Evolutionary conservation across 2,329 filamentous ascomycete species (phyloP).

Genomic region (Didymellaceae sp.): DNA sequence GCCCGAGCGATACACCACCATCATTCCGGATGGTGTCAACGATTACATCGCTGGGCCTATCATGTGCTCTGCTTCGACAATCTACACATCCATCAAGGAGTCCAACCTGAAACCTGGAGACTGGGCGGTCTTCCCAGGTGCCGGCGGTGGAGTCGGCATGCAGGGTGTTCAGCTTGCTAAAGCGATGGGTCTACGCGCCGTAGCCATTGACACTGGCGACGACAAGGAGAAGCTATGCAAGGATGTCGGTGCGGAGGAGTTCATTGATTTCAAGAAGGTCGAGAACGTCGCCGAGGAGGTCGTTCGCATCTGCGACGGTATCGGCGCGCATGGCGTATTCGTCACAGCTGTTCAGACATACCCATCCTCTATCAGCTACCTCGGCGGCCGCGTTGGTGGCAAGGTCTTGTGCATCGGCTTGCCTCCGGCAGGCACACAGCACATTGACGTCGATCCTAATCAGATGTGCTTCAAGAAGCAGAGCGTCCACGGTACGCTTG

Average conservation of each 20-base stretch:
- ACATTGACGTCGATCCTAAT: constrained; percentile 45
- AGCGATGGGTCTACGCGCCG: constrained; percentile 47
- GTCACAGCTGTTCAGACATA: constrained; percentile 47
- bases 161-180: constrained; percentile 60
- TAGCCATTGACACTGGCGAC: constrained; percentile 47
- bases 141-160: constrained; percentile 63
- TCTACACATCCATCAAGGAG: constrained; percentile 63
- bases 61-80: constrained; percentile 66
- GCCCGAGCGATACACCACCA: constrained; percentile 61
- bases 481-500: constrained; percentile 48
- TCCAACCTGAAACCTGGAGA: constrained; percentile 58
- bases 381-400: constrained; percentile 57
- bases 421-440: constrained; percentile 39
- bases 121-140: constrained; percentile 63
- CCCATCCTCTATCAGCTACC: constrained; percentile 34
- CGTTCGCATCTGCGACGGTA: constrained; percentile 42
- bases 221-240: constrained; percentile 47
- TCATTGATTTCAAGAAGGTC: constrained; percentile 48
- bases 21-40: constrained; percentile 62
- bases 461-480: constrained; percentile 47
- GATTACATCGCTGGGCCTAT: constrained; percentile 66
- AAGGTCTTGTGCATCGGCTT: constrained; percentile 62
- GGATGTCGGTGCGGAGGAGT: constrained; percentile 44
- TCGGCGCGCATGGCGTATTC: constrained; percentile 50
- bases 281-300: constrained; percentile 44